phyloP scores from a whole-genome alignment of 371 early-diverging fungal species.

The Capniomyces stellatus region DNA sequence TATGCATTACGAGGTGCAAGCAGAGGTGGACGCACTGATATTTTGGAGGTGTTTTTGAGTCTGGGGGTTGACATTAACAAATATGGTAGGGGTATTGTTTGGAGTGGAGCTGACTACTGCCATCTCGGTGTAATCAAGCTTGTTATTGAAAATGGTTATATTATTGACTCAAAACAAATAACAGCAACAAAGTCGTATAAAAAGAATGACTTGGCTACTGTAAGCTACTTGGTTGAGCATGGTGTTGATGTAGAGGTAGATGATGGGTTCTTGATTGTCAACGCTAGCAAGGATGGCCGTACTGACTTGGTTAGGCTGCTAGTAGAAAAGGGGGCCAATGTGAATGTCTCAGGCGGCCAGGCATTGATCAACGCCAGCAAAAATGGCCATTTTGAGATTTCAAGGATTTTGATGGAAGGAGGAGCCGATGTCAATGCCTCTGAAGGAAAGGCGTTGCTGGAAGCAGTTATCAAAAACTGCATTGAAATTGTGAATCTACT shows the following conservation, averaged over 20 bases:
- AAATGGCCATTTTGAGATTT: neutral
- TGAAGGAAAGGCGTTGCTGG: constrained; percentile 16
- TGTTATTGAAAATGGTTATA: no score
- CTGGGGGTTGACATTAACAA: no score
- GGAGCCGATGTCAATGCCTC: constrained; percentile 3
- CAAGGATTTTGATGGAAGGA: neutral
- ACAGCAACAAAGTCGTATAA: no score
- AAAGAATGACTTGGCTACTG: neutral
- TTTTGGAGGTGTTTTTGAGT: no score
- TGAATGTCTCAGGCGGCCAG: constrained; percentile 6
- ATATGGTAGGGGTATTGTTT: no score
- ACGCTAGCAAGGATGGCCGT: constrained; percentile 12
- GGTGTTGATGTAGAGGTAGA: constrained; percentile 3
- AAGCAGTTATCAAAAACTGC: no score
- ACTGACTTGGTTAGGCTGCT: constrained; percentile 3
- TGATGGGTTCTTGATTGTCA: constrained; percentile 15
- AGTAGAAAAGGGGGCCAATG: constrained; percentile 14
- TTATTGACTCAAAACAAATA: no score
- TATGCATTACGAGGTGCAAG: no score
- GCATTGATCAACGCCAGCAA: constrained; percentile 15
- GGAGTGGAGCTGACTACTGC: no score
- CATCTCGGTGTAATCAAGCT: no score
- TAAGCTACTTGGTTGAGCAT: neutral
- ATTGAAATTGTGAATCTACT: no score
- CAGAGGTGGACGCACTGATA: no score